Conservation (phyloP, 768 basidiomycete species). For the Dacryopinax spathularia region DNA sequence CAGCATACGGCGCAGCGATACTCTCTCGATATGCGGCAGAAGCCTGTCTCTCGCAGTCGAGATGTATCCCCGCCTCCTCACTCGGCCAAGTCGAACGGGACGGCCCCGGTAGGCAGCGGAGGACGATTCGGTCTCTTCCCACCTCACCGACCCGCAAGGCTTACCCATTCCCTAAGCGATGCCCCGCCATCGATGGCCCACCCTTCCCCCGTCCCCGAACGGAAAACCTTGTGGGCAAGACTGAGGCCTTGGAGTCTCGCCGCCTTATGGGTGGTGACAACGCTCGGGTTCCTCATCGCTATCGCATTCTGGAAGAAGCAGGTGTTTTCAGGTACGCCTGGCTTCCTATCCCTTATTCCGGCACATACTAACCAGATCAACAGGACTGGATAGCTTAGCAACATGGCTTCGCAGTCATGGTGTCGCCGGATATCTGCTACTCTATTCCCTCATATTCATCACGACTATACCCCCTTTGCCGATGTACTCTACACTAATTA, state of each 20-base stretch:
- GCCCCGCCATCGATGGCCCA: not conserved
- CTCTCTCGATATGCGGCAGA: not conserved
- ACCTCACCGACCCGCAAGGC: not conserved
- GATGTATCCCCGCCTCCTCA: not conserved
- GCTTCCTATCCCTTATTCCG: not conserved
- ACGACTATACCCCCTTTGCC: conserved; percentile 46
- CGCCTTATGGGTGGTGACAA: conserved; percentile 62
- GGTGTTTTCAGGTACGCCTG: conserved; percentile 58
- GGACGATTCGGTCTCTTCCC: not conserved
- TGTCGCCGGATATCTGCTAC: conserved; percentile 19
- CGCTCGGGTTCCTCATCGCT: conserved; percentile 61
- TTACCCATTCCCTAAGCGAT: not conserved
- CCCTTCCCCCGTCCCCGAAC: not conserved
- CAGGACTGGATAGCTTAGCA: conserved; percentile 8
- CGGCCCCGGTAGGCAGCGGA: not conserved
- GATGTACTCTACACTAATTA: conserved; percentile 84
- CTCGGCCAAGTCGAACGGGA: not conserved
- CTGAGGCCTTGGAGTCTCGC: conserved; percentile 65
- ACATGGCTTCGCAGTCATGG: conserved; percentile 18
- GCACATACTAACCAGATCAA: not conserved
- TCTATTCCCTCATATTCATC: conserved; percentile 20
- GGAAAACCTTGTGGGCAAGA: conserved; percentile 16
- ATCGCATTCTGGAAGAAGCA: conserved; percentile 71
- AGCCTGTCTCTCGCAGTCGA: not conserved
- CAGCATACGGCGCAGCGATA: not conserved